A percentile compares a stretch with the other conserved stretches of the same genome.
phyloP scores from a whole-genome alignment of 768 basidiomycete genomes.

The Gymnopilus dilepis region DNA sequence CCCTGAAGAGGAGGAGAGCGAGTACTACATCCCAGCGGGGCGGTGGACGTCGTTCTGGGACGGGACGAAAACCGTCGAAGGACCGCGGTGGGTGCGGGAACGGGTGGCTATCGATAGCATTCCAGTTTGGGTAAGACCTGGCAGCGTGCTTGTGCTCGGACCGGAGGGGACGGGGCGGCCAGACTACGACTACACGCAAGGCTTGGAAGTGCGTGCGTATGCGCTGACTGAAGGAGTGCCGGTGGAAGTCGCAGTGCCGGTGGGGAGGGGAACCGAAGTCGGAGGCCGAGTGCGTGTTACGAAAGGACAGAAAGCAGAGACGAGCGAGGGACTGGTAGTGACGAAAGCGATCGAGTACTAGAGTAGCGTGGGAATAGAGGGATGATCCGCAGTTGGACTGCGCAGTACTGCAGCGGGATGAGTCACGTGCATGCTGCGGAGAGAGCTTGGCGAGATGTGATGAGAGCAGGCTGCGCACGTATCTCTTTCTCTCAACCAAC shows the following conservation, averaged over 20 bases:
- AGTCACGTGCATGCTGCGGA: conserved; percentile 31
- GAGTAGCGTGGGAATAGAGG: too few species aligned
- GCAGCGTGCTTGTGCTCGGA: conserved; percentile 63
- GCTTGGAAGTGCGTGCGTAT: conserved; percentile 58
- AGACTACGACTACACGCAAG: conserved; percentile 62
- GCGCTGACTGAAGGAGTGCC: conserved; percentile 47
- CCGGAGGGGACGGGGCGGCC: conserved; percentile 55
- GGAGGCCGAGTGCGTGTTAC: conserved; percentile 46
- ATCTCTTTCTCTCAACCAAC: conserved; percentile 26
- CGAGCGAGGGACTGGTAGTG: conserved; percentile 16
- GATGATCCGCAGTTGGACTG: too few species aligned
- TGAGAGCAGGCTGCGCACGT: conserved; percentile 26
- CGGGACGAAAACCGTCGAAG: conserved; percentile 54
- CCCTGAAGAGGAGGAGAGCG: conserved; percentile 53
- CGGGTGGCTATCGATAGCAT: conserved; percentile 66
- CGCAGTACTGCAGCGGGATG: conserved; percentile 4
- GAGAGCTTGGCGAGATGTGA: conserved; percentile 10
- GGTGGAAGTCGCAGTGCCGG: conserved; percentile 46
- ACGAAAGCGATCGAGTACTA: conserved; percentile 9
- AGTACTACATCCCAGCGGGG: conserved; percentile 67
- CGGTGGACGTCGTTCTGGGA: conserved; percentile 67
- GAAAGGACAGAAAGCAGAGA: conserved; percentile 13
- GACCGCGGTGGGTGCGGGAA: conserved; percentile 68
- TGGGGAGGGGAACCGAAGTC: conserved; percentile 44
- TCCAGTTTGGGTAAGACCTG: conserved; percentile 69